These are phyloP conservation scores for Lycium ferocissimum DNA, from an alignment of 257 asterid genomes.

Conservation along the genomic window DNA sequence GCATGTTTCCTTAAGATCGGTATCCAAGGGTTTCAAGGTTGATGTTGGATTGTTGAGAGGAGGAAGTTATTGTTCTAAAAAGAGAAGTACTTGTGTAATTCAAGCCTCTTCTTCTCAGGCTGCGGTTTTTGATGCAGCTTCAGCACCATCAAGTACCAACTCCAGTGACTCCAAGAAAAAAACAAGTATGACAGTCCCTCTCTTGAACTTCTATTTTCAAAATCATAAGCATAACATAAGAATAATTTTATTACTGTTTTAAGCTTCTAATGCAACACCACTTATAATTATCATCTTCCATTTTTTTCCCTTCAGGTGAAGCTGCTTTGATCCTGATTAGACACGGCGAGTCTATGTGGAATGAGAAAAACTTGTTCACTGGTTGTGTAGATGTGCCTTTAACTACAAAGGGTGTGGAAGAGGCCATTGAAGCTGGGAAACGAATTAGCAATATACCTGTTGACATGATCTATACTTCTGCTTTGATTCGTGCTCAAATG, in stretches of 20 bases:
- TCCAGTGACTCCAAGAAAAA: constrained; percentile 66
- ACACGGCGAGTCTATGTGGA: constrained; percentile 99
- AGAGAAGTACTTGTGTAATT: constrained; percentile 47
- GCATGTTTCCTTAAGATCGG: constrained; percentile 55
- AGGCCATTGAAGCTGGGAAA: constrained; percentile 96
- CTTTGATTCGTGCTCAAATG: constrained; percentile 96
- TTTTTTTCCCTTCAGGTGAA: constrained; percentile 55
- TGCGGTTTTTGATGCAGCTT: constrained; percentile 56
- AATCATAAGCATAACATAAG: background rate
- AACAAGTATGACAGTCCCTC: constrained; percentile 57
- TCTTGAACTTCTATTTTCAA: constrained; percentile 13
- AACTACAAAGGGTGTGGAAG: constrained; percentile 90
- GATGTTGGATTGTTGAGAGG: constrained; percentile 48
- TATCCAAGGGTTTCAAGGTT: constrained; percentile 60
- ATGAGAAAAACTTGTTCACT: constrained; percentile 97
- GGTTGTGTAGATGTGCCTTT: constrained; percentile 99
- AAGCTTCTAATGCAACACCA: background rate
- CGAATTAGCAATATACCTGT: constrained; percentile 94
- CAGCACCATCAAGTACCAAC: constrained; percentile 58
- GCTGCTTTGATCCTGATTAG: constrained; percentile 90
- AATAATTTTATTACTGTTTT: background rate
- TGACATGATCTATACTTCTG: constrained; percentile 88
- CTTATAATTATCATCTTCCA: background rate
- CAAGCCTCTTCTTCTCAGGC: constrained; percentile 67
- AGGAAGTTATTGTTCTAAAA: constrained; percentile 50